Percentiles rank a stretch among this genome's conserved stretches.
Conservation (phyloP, 1,284 basidiomycete species). For the Fomitopsis palustris region DNA sequence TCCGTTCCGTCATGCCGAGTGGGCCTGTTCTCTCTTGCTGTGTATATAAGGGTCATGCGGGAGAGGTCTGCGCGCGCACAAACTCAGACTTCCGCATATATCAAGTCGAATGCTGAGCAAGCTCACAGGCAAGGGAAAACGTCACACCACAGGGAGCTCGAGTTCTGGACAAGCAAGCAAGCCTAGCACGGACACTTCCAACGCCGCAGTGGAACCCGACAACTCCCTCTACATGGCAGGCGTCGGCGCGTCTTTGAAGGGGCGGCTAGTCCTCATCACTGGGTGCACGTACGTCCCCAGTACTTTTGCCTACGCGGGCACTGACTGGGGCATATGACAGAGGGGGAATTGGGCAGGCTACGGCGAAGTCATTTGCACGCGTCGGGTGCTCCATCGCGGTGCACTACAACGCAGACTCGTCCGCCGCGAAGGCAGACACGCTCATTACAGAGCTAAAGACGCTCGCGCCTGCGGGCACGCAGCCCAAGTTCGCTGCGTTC, state of each 20-base stretch:
- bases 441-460: constrained; percentile 36
- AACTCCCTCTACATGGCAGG: constrained; percentile 4
- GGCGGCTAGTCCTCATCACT: constrained; percentile 24
- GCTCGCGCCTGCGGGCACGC: constrained; percentile 25
- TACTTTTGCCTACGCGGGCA: background rate
- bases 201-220: background rate
- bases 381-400: constrained; percentile 49
- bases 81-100: background rate
- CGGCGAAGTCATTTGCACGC: constrained; percentile 40
- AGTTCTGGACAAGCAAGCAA: background rate
- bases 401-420: constrained; percentile 41
- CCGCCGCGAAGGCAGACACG: constrained; percentile 30
- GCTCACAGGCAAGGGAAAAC: background rate
- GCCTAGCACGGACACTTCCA: background rate
- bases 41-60: background rate
- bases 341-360: constrained; percentile 51
- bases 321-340: constrained; percentile 21
- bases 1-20: background rate
- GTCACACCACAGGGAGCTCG: background rate
- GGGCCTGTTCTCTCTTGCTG: background rate
- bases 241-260: constrained; percentile 10
- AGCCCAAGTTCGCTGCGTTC: constrained; percentile 35
- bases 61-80: background rate
- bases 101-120: background rate
- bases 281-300: constrained; percentile 30